A percentile compares a stretch with the other conserved stretches of the same genome.
Evolutionary conservation across 495 filamentous ascomycete species (phyloP).

Genomic region (Massariosphaeria phaeospora): DNA sequence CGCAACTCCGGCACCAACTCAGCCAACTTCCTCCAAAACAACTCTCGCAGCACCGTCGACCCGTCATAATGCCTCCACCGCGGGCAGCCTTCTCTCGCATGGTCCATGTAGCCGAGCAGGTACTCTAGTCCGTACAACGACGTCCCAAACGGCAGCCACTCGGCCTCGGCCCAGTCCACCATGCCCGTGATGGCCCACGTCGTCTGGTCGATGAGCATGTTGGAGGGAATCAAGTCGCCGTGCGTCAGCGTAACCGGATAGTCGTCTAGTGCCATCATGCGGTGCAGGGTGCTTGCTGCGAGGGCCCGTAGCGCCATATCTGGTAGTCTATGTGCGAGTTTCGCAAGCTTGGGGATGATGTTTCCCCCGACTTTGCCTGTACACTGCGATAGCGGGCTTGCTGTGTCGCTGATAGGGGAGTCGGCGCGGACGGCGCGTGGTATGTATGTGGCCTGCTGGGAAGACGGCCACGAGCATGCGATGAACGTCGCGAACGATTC

Average conservation of each 20-base stretch:
- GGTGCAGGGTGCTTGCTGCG: conserved; percentile 35
- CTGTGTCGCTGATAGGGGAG: conserved; percentile 3
- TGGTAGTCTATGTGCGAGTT: conserved; percentile 41
- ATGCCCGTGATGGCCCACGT: conserved; percentile 53
- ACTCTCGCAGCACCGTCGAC: conserved; percentile 40
- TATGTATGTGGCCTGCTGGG: background rate
- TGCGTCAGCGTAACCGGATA: conserved; percentile 51
- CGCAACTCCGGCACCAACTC: conserved; percentile 38
- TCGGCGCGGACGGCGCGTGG: conserved; percentile 3
- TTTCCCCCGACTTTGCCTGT: conserved; percentile 33
- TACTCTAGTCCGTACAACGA: conserved; percentile 54
- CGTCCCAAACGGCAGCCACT: conserved; percentile 53
- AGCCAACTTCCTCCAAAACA: conserved; percentile 49
- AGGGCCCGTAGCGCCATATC: conserved; percentile 33
- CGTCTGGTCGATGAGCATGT: conserved; percentile 72
- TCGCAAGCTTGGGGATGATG: conserved; percentile 35
- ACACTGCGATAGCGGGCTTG: conserved; percentile 2
- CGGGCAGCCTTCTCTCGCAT: conserved; percentile 28
- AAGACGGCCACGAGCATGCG: conserved; percentile 38
- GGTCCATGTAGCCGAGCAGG: conserved; percentile 45
- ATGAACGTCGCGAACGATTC: conserved; percentile 45
- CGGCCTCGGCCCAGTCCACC: conserved; percentile 59
- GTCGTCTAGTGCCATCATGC: conserved; percentile 41
- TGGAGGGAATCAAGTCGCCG: conserved; percentile 52
- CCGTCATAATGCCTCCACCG: conserved; percentile 41